Evolutionary conservation across 345 rosid genomes (phyloP).

Genomic region (Citrus inodora): DNA sequence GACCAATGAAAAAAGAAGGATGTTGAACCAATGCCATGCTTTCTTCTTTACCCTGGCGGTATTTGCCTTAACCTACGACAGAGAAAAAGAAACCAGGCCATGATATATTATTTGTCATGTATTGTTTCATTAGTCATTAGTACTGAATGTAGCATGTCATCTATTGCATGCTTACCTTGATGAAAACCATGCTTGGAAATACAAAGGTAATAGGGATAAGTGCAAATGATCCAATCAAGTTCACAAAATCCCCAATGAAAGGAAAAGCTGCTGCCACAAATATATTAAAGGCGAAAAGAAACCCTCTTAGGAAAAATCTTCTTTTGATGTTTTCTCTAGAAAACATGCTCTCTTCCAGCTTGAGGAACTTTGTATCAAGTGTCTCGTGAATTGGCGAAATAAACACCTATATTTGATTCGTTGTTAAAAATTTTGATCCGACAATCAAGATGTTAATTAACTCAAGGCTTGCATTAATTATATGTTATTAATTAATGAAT

Average conservation of each 20-base stretch:
- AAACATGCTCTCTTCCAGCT: conserved; percentile 18
- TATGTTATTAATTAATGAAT: no score
- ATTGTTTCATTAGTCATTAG: background rate
- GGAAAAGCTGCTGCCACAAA: conserved; percentile 32
- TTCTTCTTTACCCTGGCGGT: conserved; percentile 15
- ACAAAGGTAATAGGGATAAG: conserved; percentile 3
- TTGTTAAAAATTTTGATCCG: background rate
- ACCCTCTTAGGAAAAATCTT: conserved; percentile 17
- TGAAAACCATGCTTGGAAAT: background rate
- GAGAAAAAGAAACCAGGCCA: background rate
- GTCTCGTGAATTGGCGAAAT: conserved; percentile 32
- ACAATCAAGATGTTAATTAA: background rate
- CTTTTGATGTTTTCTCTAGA: conserved; percentile 17
- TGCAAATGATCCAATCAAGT: conserved; percentile 29
- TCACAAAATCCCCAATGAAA: conserved; percentile 41
- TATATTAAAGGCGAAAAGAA: conserved; percentile 13
- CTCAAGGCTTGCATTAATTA: no score
- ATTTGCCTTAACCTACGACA: conserved; percentile 21
- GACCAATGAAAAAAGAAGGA: conserved; percentile 14
- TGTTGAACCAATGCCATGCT: conserved; percentile 31
- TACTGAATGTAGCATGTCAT: background rate
- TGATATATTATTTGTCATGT: background rate
- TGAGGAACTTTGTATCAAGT: conserved; percentile 30
- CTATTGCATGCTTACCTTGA: background rate
- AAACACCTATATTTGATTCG: conserved; percentile 13